Percentiles rank a stretch among this genome's conserved stretches.
Evolutionary conservation across 208 protist species (phyloP).

Genomic region (Acanthamoeba divionensis): DNA sequence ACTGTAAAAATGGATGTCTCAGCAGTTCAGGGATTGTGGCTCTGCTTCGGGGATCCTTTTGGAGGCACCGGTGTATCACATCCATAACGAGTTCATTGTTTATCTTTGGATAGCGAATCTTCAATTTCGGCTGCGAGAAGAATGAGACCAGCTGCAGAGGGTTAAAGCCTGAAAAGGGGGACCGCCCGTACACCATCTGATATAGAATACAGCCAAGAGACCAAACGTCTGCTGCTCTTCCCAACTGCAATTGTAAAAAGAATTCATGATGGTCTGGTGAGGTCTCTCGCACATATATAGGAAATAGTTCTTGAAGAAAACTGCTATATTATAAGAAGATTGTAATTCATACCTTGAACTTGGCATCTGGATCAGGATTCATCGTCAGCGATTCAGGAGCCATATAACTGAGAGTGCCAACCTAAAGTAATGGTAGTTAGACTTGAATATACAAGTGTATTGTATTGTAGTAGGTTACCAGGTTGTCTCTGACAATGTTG

Average conservation of each 20-base stretch:
- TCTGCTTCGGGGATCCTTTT: slow-evolving; percentile 66
- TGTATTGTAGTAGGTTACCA: background rate
- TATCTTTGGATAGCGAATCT: slow-evolving; percentile 66
- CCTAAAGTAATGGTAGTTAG: slow-evolving; percentile 9
- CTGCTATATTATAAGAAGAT: background rate
- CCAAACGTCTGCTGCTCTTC: slow-evolving; percentile 79
- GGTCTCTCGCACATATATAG: background rate
- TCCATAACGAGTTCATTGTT: slow-evolving; percentile 65
- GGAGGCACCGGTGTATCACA: slow-evolving; percentile 72
- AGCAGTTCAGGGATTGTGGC: slow-evolving; percentile 74
- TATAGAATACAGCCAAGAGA: slow-evolving; percentile 81
- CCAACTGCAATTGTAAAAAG: slow-evolving; percentile 61
- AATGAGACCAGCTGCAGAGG: background rate
- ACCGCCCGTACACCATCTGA: slow-evolving; percentile 77
- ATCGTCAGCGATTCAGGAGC: slow-evolving; percentile 76
- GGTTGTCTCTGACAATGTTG: slow-evolving; percentile 75
- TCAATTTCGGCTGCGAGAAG: slow-evolving; percentile 57
- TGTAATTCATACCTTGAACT: slow-evolving; percentile 8
- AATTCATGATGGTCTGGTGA: background rate
- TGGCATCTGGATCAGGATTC: background rate
- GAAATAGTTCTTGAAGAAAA: background rate
- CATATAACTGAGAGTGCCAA: slow-evolving; percentile 88
- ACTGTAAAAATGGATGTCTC: slow-evolving; percentile 75
- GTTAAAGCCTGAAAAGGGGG: slow-evolving; percentile 63
- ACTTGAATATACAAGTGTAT: background rate